Base-by-base conservation (phyloP, 2,329 filamentous ascomycete genomes). In the Gremmenia infestans region DNA sequence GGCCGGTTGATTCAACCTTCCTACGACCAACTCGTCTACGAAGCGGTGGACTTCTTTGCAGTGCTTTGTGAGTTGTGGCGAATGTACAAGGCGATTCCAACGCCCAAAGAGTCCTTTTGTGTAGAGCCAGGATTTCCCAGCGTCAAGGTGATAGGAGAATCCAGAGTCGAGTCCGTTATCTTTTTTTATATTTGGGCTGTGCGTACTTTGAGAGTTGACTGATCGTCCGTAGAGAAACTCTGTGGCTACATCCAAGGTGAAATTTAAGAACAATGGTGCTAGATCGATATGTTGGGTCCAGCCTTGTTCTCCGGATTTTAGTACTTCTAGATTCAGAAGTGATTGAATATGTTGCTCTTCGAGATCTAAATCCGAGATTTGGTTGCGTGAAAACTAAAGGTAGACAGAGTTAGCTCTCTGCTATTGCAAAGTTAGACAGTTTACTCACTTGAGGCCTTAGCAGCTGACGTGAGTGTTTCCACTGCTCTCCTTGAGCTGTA, bases 181-280 rank as follows among this genome's bases (percentile, higher is more conserved):
- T 25, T 15, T 12, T 5, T 28, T 17, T 28, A 28, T 3, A 7
- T n/a, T 25, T 36, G 9, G 0, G 12, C 9, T 39, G 35, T 15
- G n/a, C 22, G 23, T 15, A 25, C 11, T 35, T 28, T 52, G 54
- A 6, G 43, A 52, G 17, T 52, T 37, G 19, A 46, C 28, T 9
- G 43, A 42, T n/a, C 47, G 61, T 12, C 86, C 85, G 43, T 88
- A 83, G 6, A 88, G 71, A 60, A 88, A 86, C 48, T 85, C 82
- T 0, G 84, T 88, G 0, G 84, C 82, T 0, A 82, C 80, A 57
- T 88, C 85, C 12, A 88, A 74, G 0, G 85, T 87, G 64, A 87
- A 76, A 43, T 79, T 76, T 64, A 87, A 86, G 65, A 87, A 84
- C 5, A 86, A 70, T 7, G 81, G 78, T 63, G 82, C 80, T 12